These are phyloP conservation scores for Exserohilum turcica DNA, from an alignment of 2,329 filamentous ascomycete genomes.

Conservation along the genomic window DNA sequence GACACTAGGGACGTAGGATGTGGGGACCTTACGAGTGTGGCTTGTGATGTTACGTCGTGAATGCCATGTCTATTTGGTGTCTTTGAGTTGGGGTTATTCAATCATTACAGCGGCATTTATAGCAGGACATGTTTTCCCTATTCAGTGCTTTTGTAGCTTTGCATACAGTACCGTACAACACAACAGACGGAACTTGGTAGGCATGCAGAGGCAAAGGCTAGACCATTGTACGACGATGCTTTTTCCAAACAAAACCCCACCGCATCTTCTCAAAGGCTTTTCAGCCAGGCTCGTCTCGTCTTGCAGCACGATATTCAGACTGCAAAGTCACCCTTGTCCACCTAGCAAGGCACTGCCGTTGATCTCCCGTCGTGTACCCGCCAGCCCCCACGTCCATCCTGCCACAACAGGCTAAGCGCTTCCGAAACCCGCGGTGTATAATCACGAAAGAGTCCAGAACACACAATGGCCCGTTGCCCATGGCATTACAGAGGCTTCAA, in stretches of 20 bases:
- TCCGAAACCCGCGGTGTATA: not conserved
- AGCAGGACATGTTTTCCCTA: too few relatives aligned
- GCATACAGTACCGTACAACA: too few relatives aligned
- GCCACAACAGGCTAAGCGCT: slow-evolving; percentile 1
- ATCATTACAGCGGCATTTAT: too few relatives aligned
- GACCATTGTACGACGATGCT: too few relatives aligned
- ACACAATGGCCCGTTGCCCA: not conserved
- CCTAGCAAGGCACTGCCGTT: not conserved
- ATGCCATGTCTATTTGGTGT: too few relatives aligned
- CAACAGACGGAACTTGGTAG: too few relatives aligned
- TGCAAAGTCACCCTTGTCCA: not conserved
- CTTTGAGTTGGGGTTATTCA: too few relatives aligned
- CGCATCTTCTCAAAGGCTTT: not conserved
- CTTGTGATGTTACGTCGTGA: not conserved
- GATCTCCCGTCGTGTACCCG: slow-evolving; percentile 6
- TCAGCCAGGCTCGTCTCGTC: not conserved
- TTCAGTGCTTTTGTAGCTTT: too few relatives aligned
- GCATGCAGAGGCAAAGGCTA: too few relatives aligned
- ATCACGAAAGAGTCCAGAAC: not conserved
- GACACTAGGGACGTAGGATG: not conserved
- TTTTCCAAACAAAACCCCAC: too few relatives aligned
- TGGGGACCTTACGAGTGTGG: not conserved
- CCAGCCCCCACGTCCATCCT: not conserved
- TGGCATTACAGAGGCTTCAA: not conserved
- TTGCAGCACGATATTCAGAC: not conserved